These are phyloP conservation scores for Mycothermus thermophilus DNA, from an alignment of 495 filamentous ascomycete genomes.

Conservation along the genomic window DNA sequence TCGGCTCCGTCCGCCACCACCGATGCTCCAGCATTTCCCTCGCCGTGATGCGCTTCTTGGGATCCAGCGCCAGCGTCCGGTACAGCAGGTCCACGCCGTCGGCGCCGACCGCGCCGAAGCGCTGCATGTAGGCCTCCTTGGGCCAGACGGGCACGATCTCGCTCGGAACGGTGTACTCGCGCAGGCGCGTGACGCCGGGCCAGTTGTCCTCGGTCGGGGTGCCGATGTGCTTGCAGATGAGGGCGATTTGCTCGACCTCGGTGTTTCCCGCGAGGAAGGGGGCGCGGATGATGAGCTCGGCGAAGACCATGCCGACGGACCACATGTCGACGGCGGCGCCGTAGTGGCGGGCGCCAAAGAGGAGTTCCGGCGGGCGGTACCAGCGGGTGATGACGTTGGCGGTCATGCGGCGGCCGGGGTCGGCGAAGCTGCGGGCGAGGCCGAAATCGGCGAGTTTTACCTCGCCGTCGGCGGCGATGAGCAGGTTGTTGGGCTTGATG, in stretches of 20 bases:
- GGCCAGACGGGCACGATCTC: conserved; percentile 47
- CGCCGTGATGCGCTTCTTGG: conserved; percentile 64
- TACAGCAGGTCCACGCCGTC: conserved; percentile 79
- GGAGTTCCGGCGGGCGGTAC: conserved; percentile 89
- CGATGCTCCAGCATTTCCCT: conserved; percentile 61
- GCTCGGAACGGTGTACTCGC: conserved; percentile 56
- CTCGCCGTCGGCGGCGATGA: conserved; percentile 84
- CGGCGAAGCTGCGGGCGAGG: conserved; percentile 74
- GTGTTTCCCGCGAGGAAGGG: conserved; percentile 59
- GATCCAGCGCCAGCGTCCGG: conserved; percentile 75
- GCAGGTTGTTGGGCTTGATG: conserved; percentile 97
- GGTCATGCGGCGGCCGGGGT: conserved; percentile 82
- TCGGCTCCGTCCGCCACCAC: conserved; percentile 78
- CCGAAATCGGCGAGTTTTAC: conserved; percentile 97
- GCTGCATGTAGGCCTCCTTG: conserved; percentile 50
- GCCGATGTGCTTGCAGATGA: conserved; percentile 74
- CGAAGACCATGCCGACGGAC: conserved; percentile 88
- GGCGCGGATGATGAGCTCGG: conserved; percentile 70
- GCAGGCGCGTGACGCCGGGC: conserved; percentile 76
- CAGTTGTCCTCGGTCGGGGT: conserved; percentile 90
- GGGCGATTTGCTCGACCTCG: conserved; percentile 62
- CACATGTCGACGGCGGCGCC: conserved; percentile 85
- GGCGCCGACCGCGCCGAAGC: conserved; percentile 63
- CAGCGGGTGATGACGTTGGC: conserved; percentile 90
- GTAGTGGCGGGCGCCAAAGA: conserved; percentile 82